phyloP scores from a whole-genome alignment of 495 filamentous ascomycete species.

The Penicillium steckii region DNA sequence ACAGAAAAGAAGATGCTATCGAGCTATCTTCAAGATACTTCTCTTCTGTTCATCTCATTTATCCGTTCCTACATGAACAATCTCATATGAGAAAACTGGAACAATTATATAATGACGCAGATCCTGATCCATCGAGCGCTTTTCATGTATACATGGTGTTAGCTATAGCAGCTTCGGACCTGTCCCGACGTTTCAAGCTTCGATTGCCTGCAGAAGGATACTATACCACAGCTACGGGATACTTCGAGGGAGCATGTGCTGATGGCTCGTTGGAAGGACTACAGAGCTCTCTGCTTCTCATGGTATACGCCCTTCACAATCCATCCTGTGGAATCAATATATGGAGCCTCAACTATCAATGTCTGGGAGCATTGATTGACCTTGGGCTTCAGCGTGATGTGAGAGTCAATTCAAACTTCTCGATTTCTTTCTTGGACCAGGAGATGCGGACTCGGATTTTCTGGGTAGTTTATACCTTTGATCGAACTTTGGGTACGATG shows the following conservation, averaged over 20 bases:
- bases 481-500: conserved; percentile 46
- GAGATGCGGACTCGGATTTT: conserved; percentile 51
- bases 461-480: conserved; percentile 47
- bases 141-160: conserved; percentile 50
- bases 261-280: conserved; percentile 40
- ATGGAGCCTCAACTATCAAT: conserved; percentile 51
- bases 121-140: conserved; percentile 14
- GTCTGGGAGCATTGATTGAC: conserved; percentile 44
- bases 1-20: conserved; percentile 32
- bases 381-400: conserved; percentile 46
- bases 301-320: conserved; percentile 48
- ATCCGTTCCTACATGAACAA: conserved; percentile 44
- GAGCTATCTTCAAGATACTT: conserved; percentile 43
- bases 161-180: conserved; percentile 41
- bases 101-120: conserved; percentile 25
- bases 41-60: conserved; percentile 37
- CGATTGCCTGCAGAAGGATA: conserved; percentile 44
- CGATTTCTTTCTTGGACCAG: conserved; percentile 40
- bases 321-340: conserved; percentile 44
- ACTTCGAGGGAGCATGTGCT: conserved; percentile 33
- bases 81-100: conserved; percentile 35
- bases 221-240: conserved; percentile 42
- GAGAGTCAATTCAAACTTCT: conserved; percentile 26
- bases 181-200: conserved; percentile 38
- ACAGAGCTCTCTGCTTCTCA: conserved; percentile 42